These are phyloP conservation scores for Elsinoe perseae DNA, from an alignment of 2,329 filamentous ascomycete species.

Conservation along the genomic window DNA sequence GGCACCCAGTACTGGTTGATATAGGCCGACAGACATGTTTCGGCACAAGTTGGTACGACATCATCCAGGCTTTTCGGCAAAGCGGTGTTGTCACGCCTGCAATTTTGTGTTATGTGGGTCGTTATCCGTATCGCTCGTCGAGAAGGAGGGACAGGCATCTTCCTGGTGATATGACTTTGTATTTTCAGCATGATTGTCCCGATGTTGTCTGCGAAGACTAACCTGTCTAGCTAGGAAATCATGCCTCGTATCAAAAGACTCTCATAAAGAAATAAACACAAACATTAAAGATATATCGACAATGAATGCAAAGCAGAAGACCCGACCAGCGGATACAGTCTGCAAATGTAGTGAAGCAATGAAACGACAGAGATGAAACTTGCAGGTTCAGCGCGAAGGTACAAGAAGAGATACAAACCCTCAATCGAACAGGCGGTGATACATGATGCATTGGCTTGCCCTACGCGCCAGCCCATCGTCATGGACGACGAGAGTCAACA, in stretches of 20 bases:
- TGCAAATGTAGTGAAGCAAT: conserved; percentile 2
- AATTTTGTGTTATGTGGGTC: neutral
- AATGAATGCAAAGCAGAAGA: neutral
- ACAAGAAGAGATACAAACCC: conserved; percentile 5
- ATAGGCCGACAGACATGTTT: conserved; percentile 24
- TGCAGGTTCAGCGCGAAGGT: neutral
- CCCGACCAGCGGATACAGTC: conserved; percentile 14
- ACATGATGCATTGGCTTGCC: conserved; percentile 4
- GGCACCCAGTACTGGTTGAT: conserved; percentile 22
- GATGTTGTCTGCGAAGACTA: neutral
- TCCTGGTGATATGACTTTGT: neutral
- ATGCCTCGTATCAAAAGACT: neutral
- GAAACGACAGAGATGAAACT: conserved; percentile 5
- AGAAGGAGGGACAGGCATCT: neutral
- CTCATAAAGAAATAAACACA: neutral
- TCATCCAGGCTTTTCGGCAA: conserved; percentile 18
- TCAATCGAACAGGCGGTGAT: neutral
- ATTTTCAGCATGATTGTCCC: too few species aligned
- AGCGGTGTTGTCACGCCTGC: neutral
- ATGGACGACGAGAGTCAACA: conserved; percentile 9
- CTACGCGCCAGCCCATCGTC: conserved; percentile 8
- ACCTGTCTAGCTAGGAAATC: neutral
- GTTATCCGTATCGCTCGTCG: neutral
- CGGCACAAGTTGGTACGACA: conserved; percentile 26
- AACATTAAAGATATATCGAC: neutral